Base-by-base conservation (phyloP, 495 filamentous ascomycete genomes). In the Collariella sp. region DNA sequence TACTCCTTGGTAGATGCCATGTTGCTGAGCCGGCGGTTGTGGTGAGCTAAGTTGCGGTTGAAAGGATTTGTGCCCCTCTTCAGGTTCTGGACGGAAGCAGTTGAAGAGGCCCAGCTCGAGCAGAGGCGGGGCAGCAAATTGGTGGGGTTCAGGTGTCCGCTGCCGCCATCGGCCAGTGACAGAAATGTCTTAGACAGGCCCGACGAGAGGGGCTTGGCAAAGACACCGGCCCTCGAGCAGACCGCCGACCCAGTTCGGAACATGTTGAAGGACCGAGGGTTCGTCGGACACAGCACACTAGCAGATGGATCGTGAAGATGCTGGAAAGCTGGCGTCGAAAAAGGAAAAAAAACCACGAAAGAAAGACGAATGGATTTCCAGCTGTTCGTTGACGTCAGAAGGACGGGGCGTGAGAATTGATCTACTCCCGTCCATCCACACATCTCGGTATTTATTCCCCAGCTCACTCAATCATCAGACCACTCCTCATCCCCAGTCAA, bases 1-100 rank as follows among this genome's bases (percentile, higher is more conserved):
- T 85, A 97, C 67, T 86, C 83, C 70, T 86, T 83, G 49, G 71
- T 70, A 59, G 84, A 67, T 55, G 86, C 77, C 88, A 91, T 93
- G 60, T 70, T 81, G 67, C 26, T 63, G 13, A 52, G 53, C 42
- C 38, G 58, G 50, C 54, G 50, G 50, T 42, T 38, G 46, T 20
- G 57, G 23, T 41, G 47, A 12, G 57, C 49, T 52, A 56, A 24
- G 24, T 40, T 56, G 59, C 22, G 55, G 57, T 46, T 24, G 40
- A 44, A 56, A 53, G 49, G 46, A 20, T 58, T 57, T 59, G 59
- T 54, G 56, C 40, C 47, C 51, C 48, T 54, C 55, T 41, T 61
- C 47, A n/a, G n/a, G n/a, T 47, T 46, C 16, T n/a, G 34, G 11
- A 24, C 12, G 1, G 23, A 16, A 33, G 38, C 22, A 31, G n/a